Evolutionary conservation across 345 rosid genomes (phyloP), one percentile per base, ranked within the genome.

Genomic region (Populus nigra): DNA sequence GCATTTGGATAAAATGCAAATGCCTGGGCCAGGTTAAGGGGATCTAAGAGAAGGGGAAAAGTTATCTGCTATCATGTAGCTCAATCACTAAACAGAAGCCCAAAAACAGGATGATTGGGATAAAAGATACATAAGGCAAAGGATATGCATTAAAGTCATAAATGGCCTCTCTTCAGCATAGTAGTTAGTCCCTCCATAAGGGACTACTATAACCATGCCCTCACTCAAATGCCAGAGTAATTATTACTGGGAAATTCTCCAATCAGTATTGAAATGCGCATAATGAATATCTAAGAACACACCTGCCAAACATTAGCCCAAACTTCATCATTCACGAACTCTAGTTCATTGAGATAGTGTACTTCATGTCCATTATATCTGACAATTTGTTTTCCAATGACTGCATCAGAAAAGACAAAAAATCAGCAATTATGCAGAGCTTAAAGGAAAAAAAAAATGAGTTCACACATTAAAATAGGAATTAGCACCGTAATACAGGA

Each of bases 221-320:
- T 41, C 12, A 47, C 29, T 36, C 4, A 74, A 62, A 62, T 25
- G 55, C 59, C 33, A 12, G 33, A n/a, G 53, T 31, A 33, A 43
- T 33, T 29, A 67, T n/a, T 49, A 33, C 17, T 7, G 9, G 33
- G 47, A 61, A 31, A 33, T 27, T 57, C 68, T 25, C 25, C 22
- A 67, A 41, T 31, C 61, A 31, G 47, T 38, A 79, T 23, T 43
- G 25, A 80, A 80, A 25, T 1, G 38, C 10, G 17, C 65, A 29
- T 41, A 38, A 49, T 9, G 45, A 29, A 61, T 39, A 81, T 55
- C 43, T 55, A 68, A 84, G 41, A 74, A 5, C 73, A 57, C 88
- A 96, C 99, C 98, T 82, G 88, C 92, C 91, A 96, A 74, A 96
- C 85, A 73, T 96, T 96, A 8, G 97, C 97, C 99, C 99, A 96